Conservation (phyloP, 257 asterid genomes). For the Verbena officinalis region DNA sequence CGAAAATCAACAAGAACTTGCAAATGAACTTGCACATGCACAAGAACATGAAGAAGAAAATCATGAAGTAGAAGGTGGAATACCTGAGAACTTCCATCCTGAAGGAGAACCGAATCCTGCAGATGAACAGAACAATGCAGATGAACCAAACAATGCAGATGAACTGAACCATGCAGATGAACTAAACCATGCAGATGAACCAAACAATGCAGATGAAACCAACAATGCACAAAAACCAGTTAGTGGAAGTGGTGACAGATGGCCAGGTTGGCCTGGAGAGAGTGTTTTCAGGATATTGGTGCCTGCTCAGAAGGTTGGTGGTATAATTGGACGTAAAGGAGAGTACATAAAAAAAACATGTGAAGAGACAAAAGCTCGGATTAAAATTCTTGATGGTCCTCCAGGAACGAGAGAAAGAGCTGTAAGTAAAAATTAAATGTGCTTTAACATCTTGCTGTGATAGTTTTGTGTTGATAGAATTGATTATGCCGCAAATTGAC, state of each 20-base stretch:
- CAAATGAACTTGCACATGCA: slow-evolving; percentile 17
- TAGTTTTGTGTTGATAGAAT: slow-evolving; percentile 20
- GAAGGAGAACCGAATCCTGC: too few species aligned
- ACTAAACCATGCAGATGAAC: slow-evolving; percentile 25
- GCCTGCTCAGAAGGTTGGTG: slow-evolving; percentile 96
- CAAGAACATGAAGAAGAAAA: slow-evolving; percentile 33
- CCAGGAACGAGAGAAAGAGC: slow-evolving; percentile 95
- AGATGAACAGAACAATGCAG: too few species aligned
- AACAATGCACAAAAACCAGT: slow-evolving; percentile 47
- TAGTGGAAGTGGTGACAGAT: slow-evolving; percentile 62
- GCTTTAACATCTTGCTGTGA: slow-evolving; percentile 6
- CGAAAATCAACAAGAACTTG: slow-evolving; percentile 22
- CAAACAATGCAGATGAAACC: slow-evolving; percentile 51
- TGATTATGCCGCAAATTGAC: not conserved
- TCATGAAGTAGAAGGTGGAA: not conserved
- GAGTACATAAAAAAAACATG: slow-evolving; percentile 91
- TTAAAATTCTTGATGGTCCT: slow-evolving; percentile 97
- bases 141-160: too few species aligned
- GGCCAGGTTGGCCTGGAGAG: slow-evolving; percentile 99
- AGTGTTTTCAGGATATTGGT: slow-evolving; percentile 87
- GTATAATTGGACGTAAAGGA: slow-evolving; percentile 98
- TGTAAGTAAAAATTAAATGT: slow-evolving; percentile 54
- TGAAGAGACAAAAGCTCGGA: slow-evolving; percentile 95
- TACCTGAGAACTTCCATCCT: too few species aligned
- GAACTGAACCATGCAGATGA: too few species aligned